A percentile compares a stretch with the other conserved stretches of the same genome.
phyloP scores from a whole-genome alignment of 2,329 filamentous ascomycete species.

The Didymella pomorum region DNA sequence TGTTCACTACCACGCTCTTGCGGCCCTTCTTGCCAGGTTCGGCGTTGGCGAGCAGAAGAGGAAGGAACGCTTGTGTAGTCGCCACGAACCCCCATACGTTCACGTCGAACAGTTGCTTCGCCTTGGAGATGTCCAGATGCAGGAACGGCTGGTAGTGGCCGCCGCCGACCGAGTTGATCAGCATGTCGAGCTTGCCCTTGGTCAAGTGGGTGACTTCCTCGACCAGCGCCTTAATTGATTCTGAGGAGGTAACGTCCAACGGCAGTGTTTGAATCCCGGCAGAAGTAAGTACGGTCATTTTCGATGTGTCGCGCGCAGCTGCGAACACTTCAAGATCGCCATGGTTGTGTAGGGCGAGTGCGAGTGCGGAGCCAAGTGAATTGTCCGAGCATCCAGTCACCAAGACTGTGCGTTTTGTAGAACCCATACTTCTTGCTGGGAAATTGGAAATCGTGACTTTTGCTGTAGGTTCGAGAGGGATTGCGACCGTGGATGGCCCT shows the following conservation, averaged over 20 bases:
- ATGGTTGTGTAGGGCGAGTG: slow-evolving; percentile 48
- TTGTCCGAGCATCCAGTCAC: slow-evolving; percentile 43
- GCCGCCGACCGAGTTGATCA: slow-evolving; percentile 55
- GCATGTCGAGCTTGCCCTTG: slow-evolving; percentile 23
- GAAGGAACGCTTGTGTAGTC: slow-evolving; percentile 51
- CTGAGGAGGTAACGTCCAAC: slow-evolving; percentile 20
- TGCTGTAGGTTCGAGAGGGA: not conserved
- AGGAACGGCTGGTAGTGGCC: slow-evolving; percentile 47
- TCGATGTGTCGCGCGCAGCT: slow-evolving; percentile 50
- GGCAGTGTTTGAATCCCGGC: slow-evolving; percentile 10
- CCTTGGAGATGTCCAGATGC: slow-evolving; percentile 21
- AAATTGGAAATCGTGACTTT: not conserved
- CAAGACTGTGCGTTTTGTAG: slow-evolving; percentile 24
- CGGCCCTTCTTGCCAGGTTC: slow-evolving; percentile 9
- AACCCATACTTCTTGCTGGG: not conserved
- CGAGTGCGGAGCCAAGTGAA: slow-evolving; percentile 54
- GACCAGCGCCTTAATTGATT: slow-evolving; percentile 20
- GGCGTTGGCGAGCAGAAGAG: slow-evolving; percentile 22
- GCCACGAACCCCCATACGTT: slow-evolving; percentile 54
- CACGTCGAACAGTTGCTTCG: slow-evolving; percentile 30
- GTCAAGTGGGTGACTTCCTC: slow-evolving; percentile 17
- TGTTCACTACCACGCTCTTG: slow-evolving; percentile 18
- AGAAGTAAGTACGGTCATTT: slow-evolving; percentile 20
- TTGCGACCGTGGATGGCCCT: not conserved
- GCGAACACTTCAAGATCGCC: slow-evolving; percentile 53